Conservation (phyloP, 2,329 filamentous ascomycete genomes). For the Lecanosticta acicola region DNA sequence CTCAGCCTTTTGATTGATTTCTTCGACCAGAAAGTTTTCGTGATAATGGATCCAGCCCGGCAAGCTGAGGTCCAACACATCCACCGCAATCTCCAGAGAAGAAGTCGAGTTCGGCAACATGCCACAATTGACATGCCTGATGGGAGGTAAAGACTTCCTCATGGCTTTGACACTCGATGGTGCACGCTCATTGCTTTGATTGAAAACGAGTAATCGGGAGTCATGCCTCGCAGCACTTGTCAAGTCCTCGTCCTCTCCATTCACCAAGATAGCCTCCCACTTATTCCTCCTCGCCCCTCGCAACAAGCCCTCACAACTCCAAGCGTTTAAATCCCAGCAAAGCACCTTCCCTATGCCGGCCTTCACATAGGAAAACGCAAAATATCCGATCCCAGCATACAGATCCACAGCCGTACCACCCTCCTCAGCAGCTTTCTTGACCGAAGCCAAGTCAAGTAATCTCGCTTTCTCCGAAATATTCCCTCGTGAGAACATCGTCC, state of each 20-base stretch:
- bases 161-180: slow-evolving; percentile 22
- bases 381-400: slow-evolving; percentile 92
- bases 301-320: slow-evolving; percentile 43
- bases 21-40: slow-evolving; percentile 50
- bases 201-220: slow-evolving; percentile 32
- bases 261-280: slow-evolving; percentile 28
- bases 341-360: slow-evolving; percentile 65
- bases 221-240: slow-evolving; percentile 7
- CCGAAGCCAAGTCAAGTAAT: slow-evolving; percentile 49
- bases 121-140: slow-evolving; percentile 56
- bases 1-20: slow-evolving; percentile 42
- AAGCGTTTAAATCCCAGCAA: slow-evolving; percentile 79
- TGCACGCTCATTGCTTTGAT: slow-evolving; percentile 37
- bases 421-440: slow-evolving; percentile 29
- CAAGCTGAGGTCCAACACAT: slow-evolving; percentile 39
- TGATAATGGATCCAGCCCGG: slow-evolving; percentile 58
- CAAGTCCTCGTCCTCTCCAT: slow-evolving; percentile 1
- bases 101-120: slow-evolving; percentile 49
- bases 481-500: slow-evolving; percentile 91
- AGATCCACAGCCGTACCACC: slow-evolving; percentile 58
- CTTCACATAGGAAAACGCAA: slow-evolving; percentile 74
- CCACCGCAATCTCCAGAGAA: slow-evolving; percentile 47
- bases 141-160: slow-evolving; percentile 27
- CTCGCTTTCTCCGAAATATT: slow-evolving; percentile 86
- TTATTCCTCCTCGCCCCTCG: slow-evolving; percentile 38